Conservation (phyloP, 148 eudicot genomes). For the Silene latifolia region DNA sequence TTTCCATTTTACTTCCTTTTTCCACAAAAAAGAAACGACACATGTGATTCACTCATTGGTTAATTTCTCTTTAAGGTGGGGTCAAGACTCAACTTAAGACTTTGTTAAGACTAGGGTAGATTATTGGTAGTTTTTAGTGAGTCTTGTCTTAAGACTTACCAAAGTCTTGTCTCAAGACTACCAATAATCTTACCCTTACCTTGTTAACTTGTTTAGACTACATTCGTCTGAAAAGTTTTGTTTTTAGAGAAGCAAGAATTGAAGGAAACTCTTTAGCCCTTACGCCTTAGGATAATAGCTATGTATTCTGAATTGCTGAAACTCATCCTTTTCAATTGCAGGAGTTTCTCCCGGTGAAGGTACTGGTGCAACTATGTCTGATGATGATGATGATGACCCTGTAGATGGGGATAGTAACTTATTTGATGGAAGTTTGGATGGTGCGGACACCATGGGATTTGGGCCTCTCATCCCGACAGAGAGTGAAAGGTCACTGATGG, state of each 20-base stretch:
- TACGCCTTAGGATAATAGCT: not conserved
- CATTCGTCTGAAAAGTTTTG: not conserved
- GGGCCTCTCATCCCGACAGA: constrained; percentile 86
- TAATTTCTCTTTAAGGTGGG: no score
- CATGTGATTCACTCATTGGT: no score
- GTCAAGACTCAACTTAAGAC: no score
- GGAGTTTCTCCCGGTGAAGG: constrained; percentile 90
- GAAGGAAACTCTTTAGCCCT: not conserved
- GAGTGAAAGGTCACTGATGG: constrained; percentile 85
- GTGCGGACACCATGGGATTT: constrained; percentile 70
- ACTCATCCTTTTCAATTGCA: constrained; percentile 22
- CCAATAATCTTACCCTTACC: no score
- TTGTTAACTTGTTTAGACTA: not conserved
- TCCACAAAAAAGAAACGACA: no score
- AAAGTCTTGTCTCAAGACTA: no score
- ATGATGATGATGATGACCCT: constrained; percentile 85
- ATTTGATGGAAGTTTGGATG: constrained; percentile 72
- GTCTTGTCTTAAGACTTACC: no score
- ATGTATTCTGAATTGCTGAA: not conserved
- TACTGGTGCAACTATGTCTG: constrained; percentile 95
- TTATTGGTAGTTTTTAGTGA: no score
- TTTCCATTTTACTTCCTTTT: no score
- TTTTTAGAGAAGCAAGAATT: not conserved
- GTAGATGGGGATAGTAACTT: constrained; percentile 62
- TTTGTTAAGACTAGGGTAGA: no score